Percentiles rank a stretch among this genome's conserved stretches.
These are phyloP conservation scores for Brachypodium distachyon DNA, from an alignment of 202 grass and related monocot genomes.

Conservation along the genomic window DNA sequence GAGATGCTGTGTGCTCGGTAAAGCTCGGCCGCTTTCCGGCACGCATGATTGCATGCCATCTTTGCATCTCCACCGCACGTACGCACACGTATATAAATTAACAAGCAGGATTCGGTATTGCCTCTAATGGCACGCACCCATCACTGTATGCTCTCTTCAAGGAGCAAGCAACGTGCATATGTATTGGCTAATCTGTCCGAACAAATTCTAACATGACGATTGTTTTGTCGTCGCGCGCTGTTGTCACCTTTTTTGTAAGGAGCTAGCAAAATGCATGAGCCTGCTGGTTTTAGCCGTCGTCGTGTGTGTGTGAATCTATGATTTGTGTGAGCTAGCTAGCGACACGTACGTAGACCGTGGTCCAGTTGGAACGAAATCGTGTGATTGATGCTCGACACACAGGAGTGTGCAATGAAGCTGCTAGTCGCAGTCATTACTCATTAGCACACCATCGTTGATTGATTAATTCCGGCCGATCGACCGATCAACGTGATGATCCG, in stretches of 20 bases:
- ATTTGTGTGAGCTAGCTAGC: too few species aligned
- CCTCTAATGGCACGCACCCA: not conserved
- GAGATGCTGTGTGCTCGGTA: conserved; percentile 39
- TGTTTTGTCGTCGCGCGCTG: not conserved
- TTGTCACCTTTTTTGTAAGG: not conserved
- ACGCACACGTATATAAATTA: not conserved
- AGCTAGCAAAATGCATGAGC: too few species aligned
- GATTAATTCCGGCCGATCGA: too few species aligned
- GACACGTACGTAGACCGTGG: too few species aligned
- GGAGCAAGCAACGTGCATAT: not conserved
- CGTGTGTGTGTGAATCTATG: too few species aligned
- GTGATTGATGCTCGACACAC: too few species aligned
- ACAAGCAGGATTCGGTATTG: conserved; percentile 20
- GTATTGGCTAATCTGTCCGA: not conserved
- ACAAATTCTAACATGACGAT: not conserved
- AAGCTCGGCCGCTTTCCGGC: conserved; percentile 37
- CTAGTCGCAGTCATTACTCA: too few species aligned
- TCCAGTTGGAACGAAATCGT: too few species aligned
- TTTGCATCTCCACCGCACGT: conserved; percentile 31
- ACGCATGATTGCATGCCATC: conserved; percentile 41
- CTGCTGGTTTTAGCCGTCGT: too few species aligned
- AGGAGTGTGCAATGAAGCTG: too few species aligned
- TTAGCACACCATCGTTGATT: too few species aligned
- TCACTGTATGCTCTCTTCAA: not conserved
- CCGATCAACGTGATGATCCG: too few species aligned